Percentiles rank a stretch among this genome's conserved stretches.
These are phyloP conservation scores for Dipteronia sinensis DNA, from an alignment of 345 rosid genomes.

Conservation along the genomic window DNA sequence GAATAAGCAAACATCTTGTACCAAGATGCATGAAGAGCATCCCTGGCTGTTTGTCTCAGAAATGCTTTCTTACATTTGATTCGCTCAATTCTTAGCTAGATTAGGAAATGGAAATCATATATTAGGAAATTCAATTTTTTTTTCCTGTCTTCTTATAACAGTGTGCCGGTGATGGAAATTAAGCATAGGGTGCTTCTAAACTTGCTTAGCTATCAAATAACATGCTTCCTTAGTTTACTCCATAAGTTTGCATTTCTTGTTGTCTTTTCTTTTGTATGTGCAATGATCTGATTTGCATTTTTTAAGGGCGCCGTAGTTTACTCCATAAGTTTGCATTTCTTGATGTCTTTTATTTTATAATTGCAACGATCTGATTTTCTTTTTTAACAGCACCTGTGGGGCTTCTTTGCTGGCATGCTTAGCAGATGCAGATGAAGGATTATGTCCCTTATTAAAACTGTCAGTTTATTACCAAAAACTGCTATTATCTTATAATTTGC, in stretches of 20 bases:
- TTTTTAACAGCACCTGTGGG: not conserved
- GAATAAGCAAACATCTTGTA: not conserved
- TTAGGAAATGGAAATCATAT: not conserved
- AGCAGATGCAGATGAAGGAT: conserved; percentile 5
- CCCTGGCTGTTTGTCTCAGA: not conserved
- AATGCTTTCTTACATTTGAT: not conserved
- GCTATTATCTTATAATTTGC: not conserved
- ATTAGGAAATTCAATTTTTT: not conserved
- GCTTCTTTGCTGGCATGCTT: not conserved
- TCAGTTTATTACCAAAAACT: not conserved
- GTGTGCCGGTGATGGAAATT: not conserved
- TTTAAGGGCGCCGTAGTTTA: not conserved
- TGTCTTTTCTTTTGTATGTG: not conserved
- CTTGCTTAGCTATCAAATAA: not conserved
- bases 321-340: not conserved
- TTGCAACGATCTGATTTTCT: not conserved
- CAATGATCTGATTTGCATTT: not conserved
- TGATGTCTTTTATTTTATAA: not conserved
- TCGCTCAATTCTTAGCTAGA: too few relatives aligned
- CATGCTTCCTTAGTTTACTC: not conserved
- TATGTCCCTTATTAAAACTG: not conserved
- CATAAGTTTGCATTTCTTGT: not conserved
- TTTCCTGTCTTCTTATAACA: not conserved
- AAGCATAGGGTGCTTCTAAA: not conserved
- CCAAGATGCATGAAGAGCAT: not conserved